A percentile compares a stretch with the other conserved stretches of the same genome.
Conservation (phyloP, 352 stramenopile species). For the Phytophthora cajani region DNA sequence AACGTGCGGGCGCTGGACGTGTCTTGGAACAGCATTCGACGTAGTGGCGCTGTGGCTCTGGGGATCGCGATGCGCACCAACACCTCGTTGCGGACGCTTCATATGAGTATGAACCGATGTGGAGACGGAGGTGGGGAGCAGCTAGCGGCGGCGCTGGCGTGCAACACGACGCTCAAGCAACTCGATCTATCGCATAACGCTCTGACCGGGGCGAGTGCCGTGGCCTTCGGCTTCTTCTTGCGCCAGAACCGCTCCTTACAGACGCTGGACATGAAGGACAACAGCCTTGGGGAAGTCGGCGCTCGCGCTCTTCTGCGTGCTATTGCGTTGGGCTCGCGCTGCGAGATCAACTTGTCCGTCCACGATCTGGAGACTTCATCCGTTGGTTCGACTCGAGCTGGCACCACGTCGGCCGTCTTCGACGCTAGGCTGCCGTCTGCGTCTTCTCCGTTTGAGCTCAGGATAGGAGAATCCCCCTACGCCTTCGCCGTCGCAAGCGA, state of each 20-base stretch:
- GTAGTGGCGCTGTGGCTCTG: conserved; percentile 54
- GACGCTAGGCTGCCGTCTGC: conserved; percentile 58
- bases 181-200: conserved; percentile 73
- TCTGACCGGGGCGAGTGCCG: conserved; percentile 54
- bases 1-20: conserved; percentile 58
- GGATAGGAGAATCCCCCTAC: conserved; percentile 62
- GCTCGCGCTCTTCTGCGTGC: conserved; percentile 61
- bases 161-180: conserved; percentile 53
- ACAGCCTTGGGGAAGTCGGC: conserved; percentile 58
- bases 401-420: conserved; percentile 48
- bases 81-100: conserved; percentile 45
- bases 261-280: conserved; percentile 60
- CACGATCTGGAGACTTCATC: conserved; percentile 51
- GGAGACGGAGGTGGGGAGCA: conserved; percentile 68
- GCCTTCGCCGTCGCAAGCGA: conserved; percentile 66
- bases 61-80: conserved; percentile 65
- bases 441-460: conserved; percentile 66
- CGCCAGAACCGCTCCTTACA: conserved; percentile 49
- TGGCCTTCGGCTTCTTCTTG: conserved; percentile 71
- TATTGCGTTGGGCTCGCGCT: conserved; percentile 54
- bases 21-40: conserved; percentile 79
- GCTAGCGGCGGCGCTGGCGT: conserved; percentile 54
- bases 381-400: conserved; percentile 21
- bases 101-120: conserved; percentile 78
- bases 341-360: conserved; percentile 64